Base-by-base conservation (phyloP, 2,329 filamentous ascomycete genomes). In the Claviceps quebecensis region DNA sequence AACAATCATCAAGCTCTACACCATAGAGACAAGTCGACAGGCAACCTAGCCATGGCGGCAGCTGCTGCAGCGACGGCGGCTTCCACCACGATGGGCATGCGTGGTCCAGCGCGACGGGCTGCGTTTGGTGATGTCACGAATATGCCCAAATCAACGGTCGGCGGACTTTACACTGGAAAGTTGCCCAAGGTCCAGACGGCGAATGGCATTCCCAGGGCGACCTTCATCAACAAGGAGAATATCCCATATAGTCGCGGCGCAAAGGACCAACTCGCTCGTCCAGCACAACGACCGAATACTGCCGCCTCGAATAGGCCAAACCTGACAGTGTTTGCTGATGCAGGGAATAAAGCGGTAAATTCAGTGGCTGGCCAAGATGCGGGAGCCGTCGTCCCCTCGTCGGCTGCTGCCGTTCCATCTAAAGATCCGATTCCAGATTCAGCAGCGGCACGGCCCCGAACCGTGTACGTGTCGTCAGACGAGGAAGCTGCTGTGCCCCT, bases 61-160 rank as follows among this genome's bases (percentile, higher is more conserved):
- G 41, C 41, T n/a, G 37, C 37, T n/a, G 37, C 37, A 39, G 37
- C 37, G 8, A 17, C 39, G 13, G 56, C 56, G 3, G 56, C 56
- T 39, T 45, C 51, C 48, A 17, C 58, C 13, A 53, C 55, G 19
- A 56, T 54, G 22, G 67, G 67, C 38, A 58, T 69, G 41, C 67
- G 66, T 34, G 67, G 66, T 40, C 64, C 78, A 52, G 74, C 82
- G 51, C 93, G 90, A 71, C 82, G 89, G 58, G 81, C 83, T 55
- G 87, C 81, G 13, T 89, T 94, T 67, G 86, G 80, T 48, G 89
- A 95, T 64, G 77, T 93, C 55, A 93, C 86, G 72, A 91, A 90
- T 62, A 81, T 76, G 45, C 62, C 73, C 41, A 69, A 70, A 55
- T 63, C 65, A 45, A 56, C 57, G 38, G 60, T 59, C 37, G 54